Conservation (phyloP, 768 basidiomycete genomes). For the Candolleomyces efflorescens region DNA sequence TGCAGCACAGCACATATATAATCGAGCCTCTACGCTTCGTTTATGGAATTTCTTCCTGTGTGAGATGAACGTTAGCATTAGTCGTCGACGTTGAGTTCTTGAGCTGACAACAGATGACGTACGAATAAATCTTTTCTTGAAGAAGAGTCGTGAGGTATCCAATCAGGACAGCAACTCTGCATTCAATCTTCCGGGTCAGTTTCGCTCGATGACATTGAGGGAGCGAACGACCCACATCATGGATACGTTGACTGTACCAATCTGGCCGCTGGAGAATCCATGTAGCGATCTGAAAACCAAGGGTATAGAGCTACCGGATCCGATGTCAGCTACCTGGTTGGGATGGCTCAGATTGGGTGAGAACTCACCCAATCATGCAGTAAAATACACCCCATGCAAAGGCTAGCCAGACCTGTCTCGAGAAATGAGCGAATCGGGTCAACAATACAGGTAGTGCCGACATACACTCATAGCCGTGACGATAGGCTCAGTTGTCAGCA, state of each 20-base stretch:
- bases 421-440: not conserved
- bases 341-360: constrained; percentile 25
- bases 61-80: constrained; percentile 12
- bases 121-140: constrained; percentile 46
- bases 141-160: constrained; percentile 41
- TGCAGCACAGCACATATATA: constrained; percentile 46
- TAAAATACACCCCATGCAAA: constrained; percentile 74
- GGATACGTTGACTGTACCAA: constrained; percentile 53
- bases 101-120: constrained; percentile 10
- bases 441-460: constrained; percentile 29
- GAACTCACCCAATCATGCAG: constrained; percentile 43
- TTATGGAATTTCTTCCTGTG: constrained; percentile 14
- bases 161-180: constrained; percentile 45
- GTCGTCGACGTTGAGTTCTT: not conserved
- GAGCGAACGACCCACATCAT: constrained; percentile 38
- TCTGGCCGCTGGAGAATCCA: constrained; percentile 50
- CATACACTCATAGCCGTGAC: constrained; percentile 65
- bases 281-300: constrained; percentile 55
- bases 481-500: constrained; percentile 66
- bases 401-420: constrained; percentile 52
- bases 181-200: constrained; percentile 1
- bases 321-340: not conserved
- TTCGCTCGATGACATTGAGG: not conserved
- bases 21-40: constrained; percentile 45
- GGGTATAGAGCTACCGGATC: constrained; percentile 41